Conservation (phyloP, 2,329 filamentous ascomycete genomes). For the Epichloe brachyelytri region DNA sequence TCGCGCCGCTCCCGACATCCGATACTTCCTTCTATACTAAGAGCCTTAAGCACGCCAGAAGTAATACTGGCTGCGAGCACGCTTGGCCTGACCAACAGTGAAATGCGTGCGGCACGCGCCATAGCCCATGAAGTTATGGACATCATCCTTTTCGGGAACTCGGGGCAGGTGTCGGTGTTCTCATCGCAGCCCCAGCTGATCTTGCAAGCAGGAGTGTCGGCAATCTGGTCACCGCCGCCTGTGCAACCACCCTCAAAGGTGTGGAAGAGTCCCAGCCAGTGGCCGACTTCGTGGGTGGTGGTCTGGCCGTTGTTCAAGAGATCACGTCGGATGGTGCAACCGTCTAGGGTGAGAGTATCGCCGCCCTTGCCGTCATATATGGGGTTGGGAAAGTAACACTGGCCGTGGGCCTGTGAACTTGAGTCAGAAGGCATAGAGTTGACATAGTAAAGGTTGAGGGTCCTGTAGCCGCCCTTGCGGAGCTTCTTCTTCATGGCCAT, state of each 20-base stretch:
- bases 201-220: constrained; percentile 24
- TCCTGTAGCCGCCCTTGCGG: constrained; percentile 22
- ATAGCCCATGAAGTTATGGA: constrained; percentile 18
- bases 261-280: constrained; percentile 32
- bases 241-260: constrained; percentile 26
- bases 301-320: constrained; percentile 10
- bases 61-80: background rate
- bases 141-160: constrained; percentile 12
- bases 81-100: background rate
- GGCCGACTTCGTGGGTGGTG: constrained; percentile 26
- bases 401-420: background rate
- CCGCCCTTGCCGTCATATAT: constrained; percentile 6
- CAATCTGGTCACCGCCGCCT: constrained; percentile 21
- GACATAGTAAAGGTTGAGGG: constrained; percentile 31
- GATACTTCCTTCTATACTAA: too few relatives aligned
- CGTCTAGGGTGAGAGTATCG: constrained; percentile 9
- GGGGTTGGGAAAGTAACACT: background rate
- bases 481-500: constrained; percentile 10
- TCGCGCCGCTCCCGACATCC: background rate
- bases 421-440: constrained; percentile 8
- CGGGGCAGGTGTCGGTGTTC: constrained; percentile 16
- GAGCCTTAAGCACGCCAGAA: background rate
- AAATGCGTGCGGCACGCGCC: background rate
- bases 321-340: constrained; percentile 10
- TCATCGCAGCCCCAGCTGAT: constrained; percentile 19